These are phyloP conservation scores for Pseudonitzschia pungens DNA, from an alignment of 108 stramenopile species.

Conservation along the genomic window DNA sequence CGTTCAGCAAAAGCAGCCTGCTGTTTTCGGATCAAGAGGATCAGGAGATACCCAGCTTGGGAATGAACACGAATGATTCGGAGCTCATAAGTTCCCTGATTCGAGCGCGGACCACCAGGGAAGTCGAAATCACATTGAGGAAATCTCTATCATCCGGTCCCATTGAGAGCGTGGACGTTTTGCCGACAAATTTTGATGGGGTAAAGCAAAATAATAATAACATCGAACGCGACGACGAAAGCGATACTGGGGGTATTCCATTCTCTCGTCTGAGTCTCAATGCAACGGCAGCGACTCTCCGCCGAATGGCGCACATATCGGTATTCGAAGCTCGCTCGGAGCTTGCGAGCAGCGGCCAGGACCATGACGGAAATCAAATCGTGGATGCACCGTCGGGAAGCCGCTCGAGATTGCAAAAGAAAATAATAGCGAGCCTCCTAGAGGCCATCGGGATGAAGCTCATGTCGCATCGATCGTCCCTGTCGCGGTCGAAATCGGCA, in stretches of 20 bases:
- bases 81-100: constrained; percentile 9
- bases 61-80: constrained; percentile 7
- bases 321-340: constrained; percentile 8
- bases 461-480: constrained; percentile 8
- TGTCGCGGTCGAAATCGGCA: not conserved
- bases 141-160: not conserved
- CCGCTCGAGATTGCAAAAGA: not conserved
- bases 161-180: not conserved
- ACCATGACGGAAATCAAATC: not conserved
- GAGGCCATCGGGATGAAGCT: constrained; percentile 23
- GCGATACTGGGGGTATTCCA: not conserved
- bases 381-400: not conserved
- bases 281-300: constrained; percentile 16
- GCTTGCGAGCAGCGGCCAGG: not conserved
- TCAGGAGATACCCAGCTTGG: constrained; percentile 1
- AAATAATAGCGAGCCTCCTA: constrained; percentile 11
- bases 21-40: constrained; percentile 4
- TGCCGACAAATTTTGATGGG: not conserved
- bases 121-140: constrained; percentile 13
- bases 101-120: constrained; percentile 16
- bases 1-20: constrained; percentile 5
- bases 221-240: not conserved
- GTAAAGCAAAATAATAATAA: not conserved
- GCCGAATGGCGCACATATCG: constrained; percentile 27
- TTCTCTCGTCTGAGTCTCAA: constrained; percentile 22